These are phyloP conservation scores for Leishmania lainsoni DNA, from an alignment of 208 protist species.

Conservation along the genomic window DNA sequence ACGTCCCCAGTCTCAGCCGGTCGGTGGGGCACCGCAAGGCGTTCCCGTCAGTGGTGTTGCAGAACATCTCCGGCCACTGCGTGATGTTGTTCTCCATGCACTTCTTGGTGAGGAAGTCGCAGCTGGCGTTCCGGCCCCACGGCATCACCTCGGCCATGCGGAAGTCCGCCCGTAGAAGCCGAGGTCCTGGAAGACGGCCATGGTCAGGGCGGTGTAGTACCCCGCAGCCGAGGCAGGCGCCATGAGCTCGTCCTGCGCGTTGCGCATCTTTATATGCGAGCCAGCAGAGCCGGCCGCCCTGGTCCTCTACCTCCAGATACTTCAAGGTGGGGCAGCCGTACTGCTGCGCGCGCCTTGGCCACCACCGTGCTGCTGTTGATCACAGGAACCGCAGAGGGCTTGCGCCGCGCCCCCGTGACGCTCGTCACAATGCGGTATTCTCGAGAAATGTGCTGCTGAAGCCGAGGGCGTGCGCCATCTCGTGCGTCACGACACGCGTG, in stretches of 20 bases:
- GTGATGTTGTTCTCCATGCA: constrained; percentile 42
- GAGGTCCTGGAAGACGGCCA: constrained; percentile 80
- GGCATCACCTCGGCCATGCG: constrained; percentile 56
- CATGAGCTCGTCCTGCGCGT: constrained; percentile 88
- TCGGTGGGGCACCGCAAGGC: neutral
- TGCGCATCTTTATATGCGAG: neutral
- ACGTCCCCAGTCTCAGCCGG: neutral
- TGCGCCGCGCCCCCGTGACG: too few relatives aligned
- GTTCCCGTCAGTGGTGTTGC: neutral
- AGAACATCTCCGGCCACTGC: constrained; percentile 57
- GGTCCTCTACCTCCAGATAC: constrained; percentile 84
- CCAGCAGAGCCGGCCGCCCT: neutral
- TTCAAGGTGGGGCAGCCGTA: constrained; percentile 61
- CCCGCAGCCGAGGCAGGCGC: constrained; percentile 17
- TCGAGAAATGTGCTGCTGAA: constrained; percentile 21
- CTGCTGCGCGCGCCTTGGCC: constrained; percentile 39
- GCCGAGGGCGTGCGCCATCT: constrained; percentile 87
- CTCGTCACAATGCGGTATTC: neutral
- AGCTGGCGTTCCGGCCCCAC: constrained; percentile 72
- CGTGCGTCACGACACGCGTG: constrained; percentile 58
- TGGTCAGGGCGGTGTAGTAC: constrained; percentile 78
- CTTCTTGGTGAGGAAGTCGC: constrained; percentile 45
- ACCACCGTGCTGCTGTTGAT: constrained; percentile 45
- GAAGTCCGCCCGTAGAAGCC: constrained; percentile 78
- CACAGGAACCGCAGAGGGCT: constrained; percentile 34